Conservation (phyloP, 495 filamentous ascomycete species). For the Immersiella caudata region DNA sequence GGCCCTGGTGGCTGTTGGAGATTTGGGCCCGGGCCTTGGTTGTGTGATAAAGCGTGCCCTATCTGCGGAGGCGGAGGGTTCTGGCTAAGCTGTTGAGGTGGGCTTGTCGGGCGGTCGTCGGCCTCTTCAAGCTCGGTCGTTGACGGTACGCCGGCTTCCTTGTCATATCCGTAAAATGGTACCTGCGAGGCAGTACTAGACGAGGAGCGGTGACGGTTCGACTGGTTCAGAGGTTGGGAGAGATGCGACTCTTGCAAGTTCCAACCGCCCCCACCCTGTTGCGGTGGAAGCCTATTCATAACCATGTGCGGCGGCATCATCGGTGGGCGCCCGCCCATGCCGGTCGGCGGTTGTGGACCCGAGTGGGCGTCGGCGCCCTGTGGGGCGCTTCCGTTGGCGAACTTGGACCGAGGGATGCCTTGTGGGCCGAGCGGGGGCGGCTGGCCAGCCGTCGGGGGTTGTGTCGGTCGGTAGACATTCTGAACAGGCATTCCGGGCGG, state of each 20-base stretch:
- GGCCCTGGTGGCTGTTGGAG: constrained; percentile 8
- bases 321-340: constrained; percentile 18
- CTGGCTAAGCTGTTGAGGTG: not conserved
- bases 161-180: constrained; percentile 45
- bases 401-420: constrained; percentile 18
- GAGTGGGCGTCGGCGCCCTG: constrained; percentile 18
- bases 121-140: constrained; percentile 1
- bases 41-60: constrained; percentile 25
- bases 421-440: constrained; percentile 18
- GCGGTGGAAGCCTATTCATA: constrained; percentile 31
- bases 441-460: constrained; percentile 23
- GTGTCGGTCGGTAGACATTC: constrained; percentile 36
- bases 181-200: constrained; percentile 43
- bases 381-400: constrained; percentile 21
- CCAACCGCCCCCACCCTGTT: constrained; percentile 43
- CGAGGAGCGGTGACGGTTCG: constrained; percentile 40
- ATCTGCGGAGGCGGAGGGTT: constrained; percentile 28
- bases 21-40: constrained; percentile 22
- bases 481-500: constrained; percentile 24
- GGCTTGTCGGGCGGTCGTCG: not conserved
- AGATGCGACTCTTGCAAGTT: constrained; percentile 50
- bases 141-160: constrained; percentile 43
- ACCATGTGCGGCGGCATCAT: constrained; percentile 31
- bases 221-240: constrained; percentile 45
- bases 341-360: constrained; percentile 6